A percentile compares a stretch with the other conserved stretches of the same genome.
Conservation (phyloP, 371 early-diverging fungal genomes). For the Blastocladiella emersonii region DNA sequence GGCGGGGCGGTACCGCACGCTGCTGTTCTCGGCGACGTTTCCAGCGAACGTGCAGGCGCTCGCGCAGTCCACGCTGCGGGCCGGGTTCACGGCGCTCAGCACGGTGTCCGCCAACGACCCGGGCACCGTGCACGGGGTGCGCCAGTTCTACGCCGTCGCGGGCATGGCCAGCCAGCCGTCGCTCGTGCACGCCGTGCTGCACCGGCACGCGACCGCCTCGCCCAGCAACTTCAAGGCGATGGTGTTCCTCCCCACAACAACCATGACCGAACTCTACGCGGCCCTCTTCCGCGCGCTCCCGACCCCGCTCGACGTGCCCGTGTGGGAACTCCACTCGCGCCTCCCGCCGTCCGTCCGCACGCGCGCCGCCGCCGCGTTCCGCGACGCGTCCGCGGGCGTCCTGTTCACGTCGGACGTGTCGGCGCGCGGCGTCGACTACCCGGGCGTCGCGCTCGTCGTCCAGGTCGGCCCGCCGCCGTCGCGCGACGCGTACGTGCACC, state of each 20-base stretch:
- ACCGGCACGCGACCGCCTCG: neutral
- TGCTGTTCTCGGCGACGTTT: slow-evolving; percentile 96
- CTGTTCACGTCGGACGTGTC: slow-evolving; percentile 98
- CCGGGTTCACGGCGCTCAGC: slow-evolving; percentile 35
- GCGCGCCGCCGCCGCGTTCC: slow-evolving; percentile 56
- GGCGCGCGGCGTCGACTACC: slow-evolving; percentile 98
- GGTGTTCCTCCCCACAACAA: slow-evolving; percentile 77
- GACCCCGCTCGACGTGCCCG: slow-evolving; percentile 21
- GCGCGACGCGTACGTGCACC: slow-evolving; percentile 92
- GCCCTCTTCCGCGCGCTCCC: slow-evolving; percentile 31
- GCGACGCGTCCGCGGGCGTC: slow-evolving; percentile 37
- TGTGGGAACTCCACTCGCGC: slow-evolving; percentile 70
- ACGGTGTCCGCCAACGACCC: slow-evolving; percentile 69
- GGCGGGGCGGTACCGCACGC: slow-evolving; percentile 76
- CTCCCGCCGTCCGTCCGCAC: slow-evolving; percentile 57
- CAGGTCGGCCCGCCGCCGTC: slow-evolving; percentile 88
- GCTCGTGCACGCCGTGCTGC: slow-evolving; percentile 21
- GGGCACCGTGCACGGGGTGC: slow-evolving; percentile 57
- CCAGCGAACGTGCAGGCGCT: slow-evolving; percentile 64
- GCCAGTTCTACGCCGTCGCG: slow-evolving; percentile 56
- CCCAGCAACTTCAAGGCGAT: slow-evolving; percentile 54
- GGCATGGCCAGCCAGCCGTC: slow-evolving; percentile 46
- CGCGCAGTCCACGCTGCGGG: slow-evolving; percentile 51
- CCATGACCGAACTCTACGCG: slow-evolving; percentile 55
- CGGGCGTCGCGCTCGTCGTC: slow-evolving; percentile 82